Percentiles rank a stretch among this genome's conserved stretches.
Conservation (phyloP, 495 filamentous ascomycete genomes). For the Apiosordaria backusii region DNA sequence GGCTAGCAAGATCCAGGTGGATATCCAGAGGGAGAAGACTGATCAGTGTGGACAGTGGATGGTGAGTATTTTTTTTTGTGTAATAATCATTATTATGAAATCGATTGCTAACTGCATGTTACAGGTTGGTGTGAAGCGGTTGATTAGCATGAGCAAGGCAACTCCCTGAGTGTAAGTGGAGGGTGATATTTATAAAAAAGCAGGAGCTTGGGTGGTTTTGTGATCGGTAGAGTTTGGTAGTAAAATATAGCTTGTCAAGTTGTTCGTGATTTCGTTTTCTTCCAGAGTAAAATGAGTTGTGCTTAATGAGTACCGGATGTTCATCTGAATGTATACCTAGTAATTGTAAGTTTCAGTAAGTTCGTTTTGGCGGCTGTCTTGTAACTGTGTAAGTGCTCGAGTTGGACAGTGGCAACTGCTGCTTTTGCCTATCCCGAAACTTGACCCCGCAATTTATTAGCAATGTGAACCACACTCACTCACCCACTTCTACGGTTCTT, state of each 20-base stretch:
- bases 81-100: not conserved
- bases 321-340: not conserved
- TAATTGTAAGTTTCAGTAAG: not conserved
- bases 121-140: slow-evolving; percentile 84
- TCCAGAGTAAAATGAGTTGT: too few species aligned
- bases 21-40: slow-evolving; percentile 76
- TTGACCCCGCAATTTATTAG: not conserved
- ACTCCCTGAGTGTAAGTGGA: slow-evolving; percentile 48
- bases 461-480: not conserved
- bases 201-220: not conserved
- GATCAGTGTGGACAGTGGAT: slow-evolving; percentile 94
- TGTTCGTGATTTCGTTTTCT: not conserved
- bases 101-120: slow-evolving; percentile 13
- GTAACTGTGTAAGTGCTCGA: not conserved
- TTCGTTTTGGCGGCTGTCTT: not conserved
- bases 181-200: slow-evolving; percentile 8
- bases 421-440: not conserved
- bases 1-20: slow-evolving; percentile 71
- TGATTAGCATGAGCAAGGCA: slow-evolving; percentile 86
- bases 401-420: not conserved
- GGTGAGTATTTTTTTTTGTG: slow-evolving; percentile 58
- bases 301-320: too few species aligned
- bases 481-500: not conserved
- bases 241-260: not conserved
- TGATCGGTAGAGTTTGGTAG: not conserved